A percentile compares a stretch with the other conserved stretches of the same genome.
Evolutionary conservation across 164 flowering plant species (phyloP).

Genomic region (Berberis vulgaris): DNA sequence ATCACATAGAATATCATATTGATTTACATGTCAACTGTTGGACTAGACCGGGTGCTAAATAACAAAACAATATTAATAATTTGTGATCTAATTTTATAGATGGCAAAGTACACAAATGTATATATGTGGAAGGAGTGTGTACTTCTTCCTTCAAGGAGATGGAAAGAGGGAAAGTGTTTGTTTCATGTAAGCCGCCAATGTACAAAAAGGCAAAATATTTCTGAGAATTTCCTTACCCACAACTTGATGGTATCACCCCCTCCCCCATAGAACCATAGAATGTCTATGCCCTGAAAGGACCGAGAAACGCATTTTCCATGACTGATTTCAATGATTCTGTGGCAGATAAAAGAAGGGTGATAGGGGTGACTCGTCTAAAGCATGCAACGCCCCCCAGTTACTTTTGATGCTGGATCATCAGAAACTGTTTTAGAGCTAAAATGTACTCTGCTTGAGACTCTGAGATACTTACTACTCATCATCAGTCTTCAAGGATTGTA

Average conservation of each 20-base stretch:
- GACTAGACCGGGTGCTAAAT: no score
- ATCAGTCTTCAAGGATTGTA: slow-evolving; percentile 51
- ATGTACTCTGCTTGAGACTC: slow-evolving; percentile 40
- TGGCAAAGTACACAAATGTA: no score
- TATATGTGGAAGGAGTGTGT: no score
- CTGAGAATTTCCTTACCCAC: slow-evolving; percentile 45
- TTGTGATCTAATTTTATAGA: no score
- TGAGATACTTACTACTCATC: slow-evolving; percentile 21
- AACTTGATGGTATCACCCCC: slow-evolving; percentile 29
- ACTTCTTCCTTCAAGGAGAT: no score
- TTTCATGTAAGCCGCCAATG: no score
- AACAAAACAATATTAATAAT: no score
- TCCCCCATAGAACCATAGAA: slow-evolving; percentile 10
- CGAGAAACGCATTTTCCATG: slow-evolving; percentile 53
- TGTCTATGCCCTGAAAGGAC: slow-evolving; percentile 43
- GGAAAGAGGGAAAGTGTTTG: no score
- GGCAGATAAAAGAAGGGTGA: slow-evolving; percentile 35
- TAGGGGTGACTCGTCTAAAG: slow-evolving; percentile 34
- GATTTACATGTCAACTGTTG: no score
- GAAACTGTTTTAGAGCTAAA: slow-evolving; percentile 21
- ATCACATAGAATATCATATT: no score
- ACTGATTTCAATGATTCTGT: slow-evolving; percentile 61
- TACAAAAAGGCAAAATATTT: no score
- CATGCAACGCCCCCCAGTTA: background rate
- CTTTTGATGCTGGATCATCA: slow-evolving; percentile 29